phyloP scores from a whole-genome alignment of 345 rosid species.

The Brassica cretica region DNA sequence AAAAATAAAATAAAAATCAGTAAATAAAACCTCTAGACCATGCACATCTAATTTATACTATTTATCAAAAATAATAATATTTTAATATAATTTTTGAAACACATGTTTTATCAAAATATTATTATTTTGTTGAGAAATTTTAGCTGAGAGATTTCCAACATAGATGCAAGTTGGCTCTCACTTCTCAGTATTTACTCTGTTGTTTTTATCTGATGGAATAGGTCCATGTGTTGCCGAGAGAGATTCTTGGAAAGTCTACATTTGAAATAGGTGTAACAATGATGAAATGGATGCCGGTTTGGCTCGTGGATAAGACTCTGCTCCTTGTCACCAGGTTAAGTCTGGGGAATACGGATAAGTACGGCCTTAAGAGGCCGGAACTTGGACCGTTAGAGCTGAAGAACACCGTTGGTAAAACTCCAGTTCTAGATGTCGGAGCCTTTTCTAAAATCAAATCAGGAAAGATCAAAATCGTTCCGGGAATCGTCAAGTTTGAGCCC shows the following conservation, averaged over 20 bases:
- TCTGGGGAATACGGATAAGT: constrained; percentile 55
- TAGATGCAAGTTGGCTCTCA: background rate
- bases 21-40: background rate
- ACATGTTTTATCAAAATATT: no score
- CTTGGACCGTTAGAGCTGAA: constrained; percentile 68
- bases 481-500: constrained; percentile 53
- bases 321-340: constrained; percentile 52
- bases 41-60: background rate
- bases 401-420: constrained; percentile 66
- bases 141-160: no score
- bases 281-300: constrained; percentile 65
- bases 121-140: no score
- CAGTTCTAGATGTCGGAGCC: constrained; percentile 73
- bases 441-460: constrained; percentile 62
- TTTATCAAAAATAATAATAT: background rate
- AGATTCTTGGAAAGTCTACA: constrained; percentile 66
- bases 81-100: no score
- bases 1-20: background rate
- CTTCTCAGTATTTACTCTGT: background rate
- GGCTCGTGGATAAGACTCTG: constrained; percentile 69
- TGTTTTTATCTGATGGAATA: constrained; percentile 28
- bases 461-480: constrained; percentile 63
- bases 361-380: constrained; percentile 63
- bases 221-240: constrained; percentile 87
- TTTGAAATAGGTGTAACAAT: constrained; percentile 52